Evolutionary conservation across 495 filamentous ascomycete genomes (phyloP).

Genomic region (Penicillium taxi): DNA sequence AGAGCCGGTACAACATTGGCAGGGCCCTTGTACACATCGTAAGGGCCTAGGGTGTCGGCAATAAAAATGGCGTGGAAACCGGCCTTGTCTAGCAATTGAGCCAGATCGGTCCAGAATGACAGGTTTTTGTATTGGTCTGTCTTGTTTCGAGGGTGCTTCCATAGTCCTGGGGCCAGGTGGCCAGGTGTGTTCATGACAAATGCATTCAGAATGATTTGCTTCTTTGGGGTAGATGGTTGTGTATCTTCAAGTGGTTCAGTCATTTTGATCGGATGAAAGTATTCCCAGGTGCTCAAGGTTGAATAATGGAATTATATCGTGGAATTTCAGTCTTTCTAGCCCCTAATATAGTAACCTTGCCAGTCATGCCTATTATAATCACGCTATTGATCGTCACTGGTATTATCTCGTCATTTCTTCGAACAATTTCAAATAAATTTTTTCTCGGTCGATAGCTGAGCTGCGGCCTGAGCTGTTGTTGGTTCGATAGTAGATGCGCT

Average conservation of each 20-base stretch:
- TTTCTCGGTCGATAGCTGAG: constrained; percentile 3
- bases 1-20: constrained; percentile 21
- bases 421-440: not conserved
- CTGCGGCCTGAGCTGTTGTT: not conserved
- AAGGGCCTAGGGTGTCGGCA: constrained; percentile 38
- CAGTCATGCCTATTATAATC: not conserved
- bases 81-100: constrained; percentile 48
- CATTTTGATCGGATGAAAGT: too few species aligned
- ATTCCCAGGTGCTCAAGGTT: not conserved
- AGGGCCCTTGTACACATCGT: constrained; percentile 30
- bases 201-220: constrained; percentile 51
- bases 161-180: constrained; percentile 50
- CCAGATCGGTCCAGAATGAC: constrained; percentile 50
- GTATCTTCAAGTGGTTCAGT: constrained; percentile 5
- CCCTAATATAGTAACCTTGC: not conserved
- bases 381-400: not conserved
- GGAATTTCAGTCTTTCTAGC: not conserved
- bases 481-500: not conserved
- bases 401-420: not conserved
- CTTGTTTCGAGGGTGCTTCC: constrained; percentile 47
- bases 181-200: constrained; percentile 50
- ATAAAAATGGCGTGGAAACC: constrained; percentile 58
- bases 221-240: constrained; percentile 21
- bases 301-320: not conserved
- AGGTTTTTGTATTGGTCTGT: constrained; percentile 44